Evolutionary conservation across 768 basidiomycete genomes (phyloP).

Genomic region (Boletus vinaceobasis): DNA sequence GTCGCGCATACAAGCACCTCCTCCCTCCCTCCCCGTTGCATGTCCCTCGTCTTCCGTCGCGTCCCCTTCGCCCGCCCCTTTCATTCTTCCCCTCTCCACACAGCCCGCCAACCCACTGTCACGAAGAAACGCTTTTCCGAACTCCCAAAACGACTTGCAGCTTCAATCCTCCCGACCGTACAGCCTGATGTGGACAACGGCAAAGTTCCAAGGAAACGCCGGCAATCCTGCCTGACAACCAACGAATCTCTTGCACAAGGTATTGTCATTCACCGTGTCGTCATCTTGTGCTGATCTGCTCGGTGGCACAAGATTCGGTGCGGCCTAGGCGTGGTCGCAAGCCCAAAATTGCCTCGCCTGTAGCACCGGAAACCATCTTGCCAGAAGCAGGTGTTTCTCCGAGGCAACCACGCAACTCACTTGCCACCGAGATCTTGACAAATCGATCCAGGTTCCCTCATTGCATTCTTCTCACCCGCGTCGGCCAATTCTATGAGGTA

Average conservation of each 20-base stretch:
- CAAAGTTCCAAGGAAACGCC: neutral
- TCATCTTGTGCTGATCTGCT: neutral
- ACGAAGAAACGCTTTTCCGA: conserved; percentile 56
- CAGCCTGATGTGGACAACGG: neutral
- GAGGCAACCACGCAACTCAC: conserved; percentile 40
- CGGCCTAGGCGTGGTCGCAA: conserved; percentile 20
- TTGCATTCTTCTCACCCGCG: conserved; percentile 85
- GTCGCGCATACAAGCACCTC: conserved; percentile 26
- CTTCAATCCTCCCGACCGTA: neutral
- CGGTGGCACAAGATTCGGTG: neutral
- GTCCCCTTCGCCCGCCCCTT: conserved; percentile 7
- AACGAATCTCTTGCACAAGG: conserved; percentile 2
- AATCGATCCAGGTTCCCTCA: conserved; percentile 80
- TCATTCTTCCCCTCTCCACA: conserved; percentile 4
- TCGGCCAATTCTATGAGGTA: conserved; percentile 96
- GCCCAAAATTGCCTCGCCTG: neutral
- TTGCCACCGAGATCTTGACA: conserved; percentile 66
- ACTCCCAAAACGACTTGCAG: conserved; percentile 44
- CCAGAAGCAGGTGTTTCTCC: neutral
- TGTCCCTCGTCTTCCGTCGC: conserved; percentile 13
- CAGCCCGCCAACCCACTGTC: conserved; percentile 11
- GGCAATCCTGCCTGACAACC: neutral
- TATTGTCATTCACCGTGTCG: neutral
- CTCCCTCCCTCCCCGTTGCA: neutral
- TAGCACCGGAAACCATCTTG: neutral